These are phyloP conservation scores for Euphrasia confusa DNA, from an alignment of 257 asterid species.

Conservation along the genomic window DNA sequence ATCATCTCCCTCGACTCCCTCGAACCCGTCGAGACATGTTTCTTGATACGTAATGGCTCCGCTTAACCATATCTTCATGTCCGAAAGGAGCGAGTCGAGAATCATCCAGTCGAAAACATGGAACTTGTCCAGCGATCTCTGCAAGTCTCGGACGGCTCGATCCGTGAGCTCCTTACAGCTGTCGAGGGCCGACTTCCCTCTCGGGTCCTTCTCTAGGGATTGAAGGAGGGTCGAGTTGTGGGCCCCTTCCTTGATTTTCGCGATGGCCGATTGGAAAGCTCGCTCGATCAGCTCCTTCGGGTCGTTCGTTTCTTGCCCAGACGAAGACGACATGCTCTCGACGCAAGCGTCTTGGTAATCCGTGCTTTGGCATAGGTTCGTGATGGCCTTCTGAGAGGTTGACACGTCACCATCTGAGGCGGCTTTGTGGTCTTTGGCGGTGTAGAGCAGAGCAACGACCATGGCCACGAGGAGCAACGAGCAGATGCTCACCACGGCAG, in stretches of 20 bases:
- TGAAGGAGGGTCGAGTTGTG: slow-evolving; percentile 39
- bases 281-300: slow-evolving; percentile 58
- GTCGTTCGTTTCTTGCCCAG: slow-evolving; percentile 36
- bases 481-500: slow-evolving; percentile 31
- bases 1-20: slow-evolving; percentile 44
- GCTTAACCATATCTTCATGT: slow-evolving; percentile 66
- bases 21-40: slow-evolving; percentile 71
- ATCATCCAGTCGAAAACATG: slow-evolving; percentile 37
- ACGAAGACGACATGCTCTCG: slow-evolving; percentile 37
- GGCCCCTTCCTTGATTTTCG: slow-evolving; percentile 32
- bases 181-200: slow-evolving; percentile 45
- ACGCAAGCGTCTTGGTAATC: slow-evolving; percentile 55
- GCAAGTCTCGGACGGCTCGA: slow-evolving; percentile 44
- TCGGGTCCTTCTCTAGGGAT: slow-evolving; percentile 37
- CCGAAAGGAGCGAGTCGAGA: slow-evolving; percentile 34
- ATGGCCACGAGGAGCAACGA: slow-evolving; percentile 56
- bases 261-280: slow-evolving; percentile 45
- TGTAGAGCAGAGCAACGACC: slow-evolving; percentile 49
- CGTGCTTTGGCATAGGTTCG: slow-evolving; percentile 53
- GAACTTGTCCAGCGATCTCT: slow-evolving; percentile 39
- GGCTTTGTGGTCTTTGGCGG: background rate
- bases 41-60: slow-evolving; percentile 80
- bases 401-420: background rate
- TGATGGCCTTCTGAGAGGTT: slow-evolving; percentile 49
- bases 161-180: slow-evolving; percentile 47